Base-by-base conservation (phyloP, 108 stramenopile genomes). In the Licmophora abbreviata region DNA sequence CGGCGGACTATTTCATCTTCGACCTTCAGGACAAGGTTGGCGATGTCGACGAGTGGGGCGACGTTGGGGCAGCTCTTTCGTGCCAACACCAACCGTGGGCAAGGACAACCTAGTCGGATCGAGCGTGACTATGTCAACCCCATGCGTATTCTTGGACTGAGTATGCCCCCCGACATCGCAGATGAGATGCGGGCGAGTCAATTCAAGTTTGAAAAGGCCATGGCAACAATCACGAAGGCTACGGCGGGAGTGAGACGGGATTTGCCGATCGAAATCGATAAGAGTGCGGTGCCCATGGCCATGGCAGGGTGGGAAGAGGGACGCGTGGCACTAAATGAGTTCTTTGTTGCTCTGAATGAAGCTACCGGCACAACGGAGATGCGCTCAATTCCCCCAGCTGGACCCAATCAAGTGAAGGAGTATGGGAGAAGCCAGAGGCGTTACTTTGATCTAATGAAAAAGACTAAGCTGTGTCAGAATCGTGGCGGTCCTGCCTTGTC, bases 401-500 rank as follows among this genome's bases (percentile, higher is more conserved):
- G 88, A 23, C 84, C 82, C 4, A 73, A 77, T 51, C 88, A 91
- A 58, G n/a, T 33, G 1, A 47, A 66, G 12, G 64, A 76, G 23
- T 85, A 90, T 60, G 88, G 88, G 24, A 48, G 88, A 30, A 78
- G 74, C 42, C 62, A 68, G 30, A 41, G 77, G 22, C 61, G 76
- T 17, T 91, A 82, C 58, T 63, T 80, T 53, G 84, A 91, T 15
- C 59, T 83, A 15, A 63, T 77, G 51, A 91, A 91, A 43, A 91
- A 91, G 68, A 82, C 77, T 32, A 85, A 85, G 38, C 53, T 84
- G 9, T 91, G 89, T 59, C 85, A 86, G 48, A 91, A 91, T 64
- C 61, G 89, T n/a, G 77, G 77, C 5, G 77, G 77, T 4, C 77
- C 77, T 4, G 53, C 72, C 1, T 34, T 78, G 14, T 32, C 60